Percentiles rank a stretch among this genome's conserved stretches.
These are phyloP conservation scores for Suillus subalutaceus DNA, from an alignment of 768 basidiomycete genomes.

Conservation along the genomic window DNA sequence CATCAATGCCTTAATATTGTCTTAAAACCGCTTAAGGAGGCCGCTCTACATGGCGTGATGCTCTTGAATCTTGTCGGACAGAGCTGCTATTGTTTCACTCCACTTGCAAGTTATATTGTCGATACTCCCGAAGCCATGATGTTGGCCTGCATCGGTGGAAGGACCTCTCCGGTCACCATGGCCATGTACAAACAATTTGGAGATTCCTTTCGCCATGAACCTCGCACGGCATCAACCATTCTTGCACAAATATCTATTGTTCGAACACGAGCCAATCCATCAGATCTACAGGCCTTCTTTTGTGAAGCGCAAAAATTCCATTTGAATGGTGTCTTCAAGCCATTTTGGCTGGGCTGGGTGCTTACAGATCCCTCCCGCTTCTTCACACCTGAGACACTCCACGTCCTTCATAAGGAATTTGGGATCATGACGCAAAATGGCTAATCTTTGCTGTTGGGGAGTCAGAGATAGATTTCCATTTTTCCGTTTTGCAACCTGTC, in stretches of 20 bases:
- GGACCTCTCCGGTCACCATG: too few species aligned
- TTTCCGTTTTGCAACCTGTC: slow-evolving; percentile 38
- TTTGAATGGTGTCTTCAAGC: slow-evolving; percentile 19
- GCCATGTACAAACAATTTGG: too few species aligned
- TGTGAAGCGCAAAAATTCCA: background rate
- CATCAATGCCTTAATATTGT: too few species aligned
- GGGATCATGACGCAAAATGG: slow-evolving; percentile 44
- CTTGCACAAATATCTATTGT: slow-evolving; percentile 5
- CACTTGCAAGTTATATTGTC: too few species aligned
- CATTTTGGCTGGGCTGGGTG: slow-evolving; percentile 41
- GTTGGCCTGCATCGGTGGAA: too few species aligned
- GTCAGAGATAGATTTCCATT: slow-evolving; percentile 38
- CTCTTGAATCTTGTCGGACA: too few species aligned
- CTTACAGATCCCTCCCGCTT: slow-evolving; percentile 36
- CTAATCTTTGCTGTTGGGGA: slow-evolving; percentile 33
- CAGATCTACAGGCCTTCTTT: background rate
- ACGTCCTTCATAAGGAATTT: slow-evolving; percentile 41
- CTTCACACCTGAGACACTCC: slow-evolving; percentile 40
- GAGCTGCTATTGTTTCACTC: too few species aligned
- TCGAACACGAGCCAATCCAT: background rate
- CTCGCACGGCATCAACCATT: background rate
- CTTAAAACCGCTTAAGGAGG: too few species aligned
- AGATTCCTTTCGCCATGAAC: too few species aligned
- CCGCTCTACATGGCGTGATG: too few species aligned
- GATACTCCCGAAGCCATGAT: too few species aligned